Evolutionary conservation across 1,284 basidiomycete genomes (phyloP), one percentile per base, ranked within the genome.

Genomic region (Cystobasidium slooffiae): DNA sequence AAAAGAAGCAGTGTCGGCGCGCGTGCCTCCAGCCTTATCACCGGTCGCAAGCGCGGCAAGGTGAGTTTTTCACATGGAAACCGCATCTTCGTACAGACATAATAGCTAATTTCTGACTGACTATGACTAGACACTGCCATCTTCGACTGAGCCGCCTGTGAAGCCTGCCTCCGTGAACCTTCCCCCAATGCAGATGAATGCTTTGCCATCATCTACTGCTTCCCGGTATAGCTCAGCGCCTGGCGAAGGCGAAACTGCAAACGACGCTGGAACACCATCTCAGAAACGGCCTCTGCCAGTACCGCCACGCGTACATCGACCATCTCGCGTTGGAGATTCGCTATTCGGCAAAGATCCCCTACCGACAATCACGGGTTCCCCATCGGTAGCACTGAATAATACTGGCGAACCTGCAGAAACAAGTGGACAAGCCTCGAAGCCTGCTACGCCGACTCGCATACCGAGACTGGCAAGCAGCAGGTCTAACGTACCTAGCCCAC

Each of bases 351-450:
- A 89, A 76, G 41, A 31, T 8, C 18, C 31, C 2, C 83, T 96
- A 8, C 93, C 93, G 6, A 91, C 92, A 1, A 95, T 96, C 74
- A 90, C 91, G 46, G 94, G 92, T 41, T 94, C 93, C 1, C 93
- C 94, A 6, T 94, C 93, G 4, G 89, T 94, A 39, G 89, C 70
- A n/a, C 51, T 62, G 20, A 65, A 58, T 24, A 37, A 5, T 7
- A 18, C 37, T 18, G 49, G 18, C 9, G 70, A 59, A 49, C 5
- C 51, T 16, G 22, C 43, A 24, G 58, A 55, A 20, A 20, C 37
- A 22, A 56, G 49, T 31, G 47, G 37, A 24, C 3, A 16, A 10
- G 44, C 53, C 6, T 55, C 74, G 7, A 69, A 72, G 31, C 65
- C 64, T 1, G 18, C 69, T 12, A 76, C 76, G n/a, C 73, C 76